A percentile compares a stretch with the other conserved stretches of the same genome.
Evolutionary conservation across 2,329 filamentous ascomycete genomes (phyloP).

Genomic region (Ceratocystis colombiana): DNA sequence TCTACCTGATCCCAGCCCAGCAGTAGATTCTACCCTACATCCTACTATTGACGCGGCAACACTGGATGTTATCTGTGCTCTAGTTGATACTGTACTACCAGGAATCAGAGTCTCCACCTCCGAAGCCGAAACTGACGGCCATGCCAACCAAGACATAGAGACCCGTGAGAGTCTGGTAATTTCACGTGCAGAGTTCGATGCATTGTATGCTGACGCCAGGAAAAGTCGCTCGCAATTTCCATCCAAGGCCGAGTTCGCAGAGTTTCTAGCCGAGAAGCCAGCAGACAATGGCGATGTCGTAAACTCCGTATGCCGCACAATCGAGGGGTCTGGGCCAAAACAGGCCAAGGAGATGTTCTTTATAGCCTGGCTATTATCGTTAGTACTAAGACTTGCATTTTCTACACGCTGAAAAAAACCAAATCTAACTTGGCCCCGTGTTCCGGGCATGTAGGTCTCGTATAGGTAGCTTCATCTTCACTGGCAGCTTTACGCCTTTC

Average conservation of each 20-base stretch:
- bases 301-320: slow-evolving; percentile 38
- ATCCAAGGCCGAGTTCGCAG: slow-evolving; percentile 38
- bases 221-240: slow-evolving; percentile 34
- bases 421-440: not conserved
- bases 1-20: slow-evolving; percentile 8
- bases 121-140: not conserved
- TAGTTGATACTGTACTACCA: slow-evolving; percentile 52
- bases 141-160: slow-evolving; percentile 30
- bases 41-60: slow-evolving; percentile 35
- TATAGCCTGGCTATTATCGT: slow-evolving; percentile 38
- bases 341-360: slow-evolving; percentile 34
- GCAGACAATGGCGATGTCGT: slow-evolving; percentile 45
- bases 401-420: not conserved
- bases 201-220: slow-evolving; percentile 36
- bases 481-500: slow-evolving; percentile 55
- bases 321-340: slow-evolving; percentile 33
- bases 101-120: slow-evolving; percentile 40
- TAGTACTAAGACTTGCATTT: slow-evolving; percentile 28
- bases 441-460: slow-evolving; percentile 43
- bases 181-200: slow-evolving; percentile 42
- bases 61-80: slow-evolving; percentile 40
- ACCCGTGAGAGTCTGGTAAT: slow-evolving; percentile 32
- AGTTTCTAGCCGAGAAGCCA: slow-evolving; percentile 45
- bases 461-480: slow-evolving; percentile 53
- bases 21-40: slow-evolving; percentile 27